Percentiles rank a stretch among this genome's conserved stretches.
Conservation (phyloP, 495 filamentous ascomycete genomes). For the Mycothermus thermophilus region DNA sequence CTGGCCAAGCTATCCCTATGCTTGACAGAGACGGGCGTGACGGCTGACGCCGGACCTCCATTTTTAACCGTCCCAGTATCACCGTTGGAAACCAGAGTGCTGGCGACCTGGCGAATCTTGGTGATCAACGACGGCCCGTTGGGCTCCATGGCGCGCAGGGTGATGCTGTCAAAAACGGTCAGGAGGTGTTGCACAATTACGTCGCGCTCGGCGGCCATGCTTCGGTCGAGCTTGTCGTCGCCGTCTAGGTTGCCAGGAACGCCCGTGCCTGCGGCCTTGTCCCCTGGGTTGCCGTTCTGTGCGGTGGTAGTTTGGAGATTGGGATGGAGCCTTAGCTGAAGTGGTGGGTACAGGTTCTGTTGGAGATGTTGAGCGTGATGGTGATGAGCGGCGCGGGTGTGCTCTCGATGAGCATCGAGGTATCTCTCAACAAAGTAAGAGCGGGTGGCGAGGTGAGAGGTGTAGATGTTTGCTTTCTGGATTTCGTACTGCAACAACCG, state of each 20-base stretch:
- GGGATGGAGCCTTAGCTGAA: slow-evolving; percentile 11
- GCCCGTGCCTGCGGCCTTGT: no score
- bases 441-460: slow-evolving; percentile 57
- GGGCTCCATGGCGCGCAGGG: slow-evolving; percentile 69
- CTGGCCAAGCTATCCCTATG: slow-evolving; percentile 50
- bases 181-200: slow-evolving; percentile 63
- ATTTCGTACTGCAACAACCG: slow-evolving; percentile 61
- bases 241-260: slow-evolving; percentile 10
- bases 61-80: background rate
- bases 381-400: slow-evolving; percentile 13
- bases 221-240: slow-evolving; percentile 30
- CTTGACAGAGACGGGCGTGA: slow-evolving; percentile 37
- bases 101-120: slow-evolving; percentile 64
- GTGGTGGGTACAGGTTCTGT: slow-evolving; percentile 8
- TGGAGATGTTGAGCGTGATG: background rate
- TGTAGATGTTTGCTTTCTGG: slow-evolving; percentile 72
- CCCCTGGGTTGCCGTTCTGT: background rate
- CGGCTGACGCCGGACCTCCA: no score
- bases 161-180: slow-evolving; percentile 52
- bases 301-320: background rate
- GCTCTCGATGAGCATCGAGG: slow-evolving; percentile 41
- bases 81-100: slow-evolving; percentile 53
- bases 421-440: slow-evolving; percentile 77
- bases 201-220: slow-evolving; percentile 56
- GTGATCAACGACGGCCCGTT: slow-evolving; percentile 58